These are phyloP conservation scores for Zasmidium citrigriseum DNA, from an alignment of 2,329 filamentous ascomycete genomes.

Conservation along the genomic window DNA sequence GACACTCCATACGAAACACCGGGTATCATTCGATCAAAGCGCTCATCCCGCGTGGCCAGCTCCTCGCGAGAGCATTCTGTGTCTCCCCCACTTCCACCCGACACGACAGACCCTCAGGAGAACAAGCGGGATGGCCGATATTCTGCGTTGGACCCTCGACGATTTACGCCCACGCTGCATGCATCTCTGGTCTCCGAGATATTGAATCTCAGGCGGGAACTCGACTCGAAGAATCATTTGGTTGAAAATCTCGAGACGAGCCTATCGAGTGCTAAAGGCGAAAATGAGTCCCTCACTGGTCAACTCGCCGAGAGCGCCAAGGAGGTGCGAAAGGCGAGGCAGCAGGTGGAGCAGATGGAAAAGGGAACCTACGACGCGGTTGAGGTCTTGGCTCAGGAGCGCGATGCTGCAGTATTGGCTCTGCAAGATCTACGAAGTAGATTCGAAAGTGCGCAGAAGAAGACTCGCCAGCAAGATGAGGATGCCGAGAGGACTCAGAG, in stretches of 20 bases:
- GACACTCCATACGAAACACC: slow-evolving; percentile 71
- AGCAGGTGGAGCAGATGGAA: slow-evolving; percentile 83
- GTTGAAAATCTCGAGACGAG: slow-evolving; percentile 82
- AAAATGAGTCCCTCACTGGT: slow-evolving; percentile 70
- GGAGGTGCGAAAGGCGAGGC: slow-evolving; percentile 78
- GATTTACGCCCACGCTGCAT: slow-evolving; percentile 93
- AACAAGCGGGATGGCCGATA: slow-evolving; percentile 52
- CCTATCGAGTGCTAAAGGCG: slow-evolving; percentile 69
- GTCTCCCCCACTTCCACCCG: slow-evolving; percentile 56
- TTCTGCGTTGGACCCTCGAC: slow-evolving; percentile 80
- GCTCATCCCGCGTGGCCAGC: slow-evolving; percentile 56
- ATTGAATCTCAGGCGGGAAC: slow-evolving; percentile 77
- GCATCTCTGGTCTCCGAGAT: slow-evolving; percentile 96
- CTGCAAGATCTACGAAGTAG: slow-evolving; percentile 72
- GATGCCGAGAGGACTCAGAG: slow-evolving; percentile 76
- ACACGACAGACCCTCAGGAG: slow-evolving; percentile 38
- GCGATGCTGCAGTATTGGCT: slow-evolving; percentile 77
- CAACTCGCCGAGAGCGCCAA: slow-evolving; percentile 66
- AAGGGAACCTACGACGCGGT: slow-evolving; percentile 84
- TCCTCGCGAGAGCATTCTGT: slow-evolving; percentile 69
- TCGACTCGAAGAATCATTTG: slow-evolving; percentile 83
- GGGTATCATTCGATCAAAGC: slow-evolving; percentile 55
- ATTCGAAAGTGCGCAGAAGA: slow-evolving; percentile 77
- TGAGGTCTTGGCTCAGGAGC: slow-evolving; percentile 78
- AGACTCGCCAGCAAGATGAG: slow-evolving; percentile 75